phyloP scores from a whole-genome alignment of 345 rosid species.

The Eucalyptus fibrosa region DNA sequence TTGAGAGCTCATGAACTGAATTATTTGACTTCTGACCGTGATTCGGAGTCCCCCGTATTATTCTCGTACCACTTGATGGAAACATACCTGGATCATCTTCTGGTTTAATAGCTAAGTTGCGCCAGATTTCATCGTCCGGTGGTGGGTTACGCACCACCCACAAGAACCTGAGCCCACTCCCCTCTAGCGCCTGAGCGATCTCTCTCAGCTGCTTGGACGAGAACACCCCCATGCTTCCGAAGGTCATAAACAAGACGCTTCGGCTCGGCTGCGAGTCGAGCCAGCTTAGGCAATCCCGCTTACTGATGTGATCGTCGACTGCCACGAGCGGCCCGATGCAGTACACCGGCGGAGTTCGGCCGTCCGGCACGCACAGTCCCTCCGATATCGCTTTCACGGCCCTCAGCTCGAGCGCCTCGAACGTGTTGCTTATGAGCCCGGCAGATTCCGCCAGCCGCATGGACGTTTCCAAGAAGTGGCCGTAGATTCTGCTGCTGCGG shows the following conservation, averaged over 20 bases:
- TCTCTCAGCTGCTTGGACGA: conserved; percentile 10
- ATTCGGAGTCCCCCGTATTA: background rate
- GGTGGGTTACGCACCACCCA: conserved; percentile 26
- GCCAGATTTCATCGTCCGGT: background rate
- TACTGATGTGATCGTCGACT: background rate
- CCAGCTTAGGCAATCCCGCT: conserved; percentile 7
- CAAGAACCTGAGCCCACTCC: conserved; percentile 13
- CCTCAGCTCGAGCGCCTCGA: conserved; percentile 1
- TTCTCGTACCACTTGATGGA: background rate
- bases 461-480: background rate
- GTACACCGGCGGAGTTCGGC: conserved; percentile 2
- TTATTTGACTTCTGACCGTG: background rate
- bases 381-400: background rate
- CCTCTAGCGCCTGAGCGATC: conserved; percentile 21
- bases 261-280: conserved; percentile 8
- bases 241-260: conserved; percentile 18
- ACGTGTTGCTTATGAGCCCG: conserved; percentile 16
- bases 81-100: background rate
- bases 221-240: conserved; percentile 18
- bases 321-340: conserved; percentile 19
- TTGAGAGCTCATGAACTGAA: background rate
- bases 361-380: conserved; percentile 5
- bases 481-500: background rate
- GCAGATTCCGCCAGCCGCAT: background rate
- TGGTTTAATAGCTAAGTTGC: background rate